Percentiles rank a stretch among this genome's conserved stretches.
These are phyloP conservation scores for Hsuehochloa calcarea DNA, from an alignment of 176 grass and related monocot species.

Conservation along the genomic window DNA sequence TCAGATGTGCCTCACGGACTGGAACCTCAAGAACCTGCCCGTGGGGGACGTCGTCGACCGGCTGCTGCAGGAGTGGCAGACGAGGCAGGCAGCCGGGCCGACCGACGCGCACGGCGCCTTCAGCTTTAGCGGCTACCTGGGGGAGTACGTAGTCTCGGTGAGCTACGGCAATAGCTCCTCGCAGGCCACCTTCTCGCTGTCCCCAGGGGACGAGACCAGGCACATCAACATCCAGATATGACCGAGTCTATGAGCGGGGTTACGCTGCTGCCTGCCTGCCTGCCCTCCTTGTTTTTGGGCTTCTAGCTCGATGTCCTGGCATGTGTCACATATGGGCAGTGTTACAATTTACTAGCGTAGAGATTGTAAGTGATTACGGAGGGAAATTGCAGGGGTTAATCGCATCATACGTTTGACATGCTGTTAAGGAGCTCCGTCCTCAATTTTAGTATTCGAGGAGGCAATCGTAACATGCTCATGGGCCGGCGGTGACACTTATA, in stretches of 20 bases:
- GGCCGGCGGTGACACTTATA: not conserved
- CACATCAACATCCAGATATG: slow-evolving; percentile 82
- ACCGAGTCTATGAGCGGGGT: not conserved
- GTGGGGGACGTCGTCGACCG: slow-evolving; percentile 70
- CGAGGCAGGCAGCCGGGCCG: slow-evolving; percentile 36
- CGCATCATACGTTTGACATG: not conserved
- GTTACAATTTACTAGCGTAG: not conserved
- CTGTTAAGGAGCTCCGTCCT: not conserved
- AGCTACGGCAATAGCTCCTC: slow-evolving; percentile 57
- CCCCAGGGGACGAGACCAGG: slow-evolving; percentile 87
- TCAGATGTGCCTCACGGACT: slow-evolving; percentile 96
- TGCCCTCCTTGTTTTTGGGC: not conserved
- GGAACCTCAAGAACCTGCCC: slow-evolving; percentile 70
- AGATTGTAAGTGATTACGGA: not conserved
- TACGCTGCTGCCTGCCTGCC: not conserved
- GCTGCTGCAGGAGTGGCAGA: slow-evolving; percentile 76
- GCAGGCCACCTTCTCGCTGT: slow-evolving; percentile 67
- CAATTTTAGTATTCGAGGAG: not conserved
- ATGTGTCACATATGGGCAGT: not conserved
- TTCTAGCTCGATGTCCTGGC: not conserved
- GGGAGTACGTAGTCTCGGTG: slow-evolving; percentile 68
- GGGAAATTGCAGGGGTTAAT: not conserved
- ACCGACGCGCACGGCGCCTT: slow-evolving; percentile 82
- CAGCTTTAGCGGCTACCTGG: slow-evolving; percentile 78
- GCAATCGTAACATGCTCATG: not conserved